These are phyloP conservation scores for Curvularia lunata DNA, from an alignment of 2,329 filamentous ascomycete species.

Conservation along the genomic window DNA sequence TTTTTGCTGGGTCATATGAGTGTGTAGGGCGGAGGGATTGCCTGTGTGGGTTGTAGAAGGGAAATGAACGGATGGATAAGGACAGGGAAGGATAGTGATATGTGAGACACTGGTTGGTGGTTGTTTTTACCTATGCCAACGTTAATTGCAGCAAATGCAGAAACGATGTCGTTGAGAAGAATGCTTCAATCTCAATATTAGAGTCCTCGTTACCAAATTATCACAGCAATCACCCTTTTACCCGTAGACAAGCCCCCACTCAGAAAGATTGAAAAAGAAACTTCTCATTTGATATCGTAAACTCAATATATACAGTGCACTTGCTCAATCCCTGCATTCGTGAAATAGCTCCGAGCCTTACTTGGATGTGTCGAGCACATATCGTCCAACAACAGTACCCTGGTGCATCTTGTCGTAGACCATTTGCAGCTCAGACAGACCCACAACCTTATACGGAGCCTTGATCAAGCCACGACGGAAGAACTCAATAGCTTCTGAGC, in stretches of 20 bases:
- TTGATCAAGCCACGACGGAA: constrained; percentile 83
- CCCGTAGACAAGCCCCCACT: background rate
- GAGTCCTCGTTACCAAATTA: background rate
- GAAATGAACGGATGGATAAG: no score
- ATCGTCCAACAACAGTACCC: constrained; percentile 76
- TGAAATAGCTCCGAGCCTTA: constrained; percentile 19
- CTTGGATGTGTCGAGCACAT: constrained; percentile 72
- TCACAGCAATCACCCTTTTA: no score
- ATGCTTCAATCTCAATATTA: background rate
- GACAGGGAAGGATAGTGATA: no score
- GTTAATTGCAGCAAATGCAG: background rate
- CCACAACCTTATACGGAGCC: constrained; percentile 83
- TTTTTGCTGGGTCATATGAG: no score
- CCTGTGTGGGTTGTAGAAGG: no score
- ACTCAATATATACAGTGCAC: constrained; percentile 19
- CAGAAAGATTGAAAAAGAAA: background rate
- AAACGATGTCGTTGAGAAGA: background rate
- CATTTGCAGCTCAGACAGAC: constrained; percentile 76
- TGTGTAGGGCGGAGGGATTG: no score
- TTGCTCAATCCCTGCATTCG: background rate
- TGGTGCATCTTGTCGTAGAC: constrained; percentile 76
- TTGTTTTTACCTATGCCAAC: no score
- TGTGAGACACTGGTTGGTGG: no score
- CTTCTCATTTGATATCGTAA: background rate
- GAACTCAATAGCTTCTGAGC: constrained; percentile 89